Evolutionary conservation across 441 rosid genomes (phyloP), one percentile per base, ranked within the genome.

Genomic region (Populus hybrid): DNA sequence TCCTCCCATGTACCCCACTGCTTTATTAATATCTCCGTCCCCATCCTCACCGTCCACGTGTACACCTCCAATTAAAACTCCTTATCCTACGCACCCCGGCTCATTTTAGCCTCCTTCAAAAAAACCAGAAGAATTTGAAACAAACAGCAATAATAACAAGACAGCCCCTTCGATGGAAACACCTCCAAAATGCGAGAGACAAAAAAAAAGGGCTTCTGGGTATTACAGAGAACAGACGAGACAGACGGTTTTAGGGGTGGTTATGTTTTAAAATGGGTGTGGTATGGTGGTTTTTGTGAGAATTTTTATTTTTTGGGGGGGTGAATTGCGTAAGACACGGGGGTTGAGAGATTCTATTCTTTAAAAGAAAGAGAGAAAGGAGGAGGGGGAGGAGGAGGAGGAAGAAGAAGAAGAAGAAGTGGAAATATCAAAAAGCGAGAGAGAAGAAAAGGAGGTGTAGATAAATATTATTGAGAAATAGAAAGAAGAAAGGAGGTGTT

Each of bases 1-100:
- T 92, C 99, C 79, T 91, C 98, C 99, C 98, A 92, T 64, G 96
- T 92, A 68, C 97, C 93, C 99, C 99, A 95, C 79, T 81, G 75
- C 70, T 69, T 84, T 66, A 38, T 78, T 80, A 40, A 87, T 84
- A 75, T 80, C 83, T 64, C 81, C 79, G 76, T 79, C 69, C 81
- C 84, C 90, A 85, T 85, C 77, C 73, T 76, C 76, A 19, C 83
- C 84, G 53, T 71, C 77, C 88, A 83, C 85, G 84, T 79, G 85
- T 75, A 59, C 77, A 18, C 69, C 79, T 77, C 57, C 42, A 14
- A 38, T 59, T 40, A 50, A 70, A 42, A 34, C 66, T 46, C 36
- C 46, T 46, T 2, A 76, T 73, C 75, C 72, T 76, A 34, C 78
- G 78, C 80, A 73, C 80, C 73, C 71, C 0, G 71, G 83, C 84